Evolutionary conservation across 768 basidiomycete genomes (phyloP).

Genomic region (Tremella fuciformis): DNA sequence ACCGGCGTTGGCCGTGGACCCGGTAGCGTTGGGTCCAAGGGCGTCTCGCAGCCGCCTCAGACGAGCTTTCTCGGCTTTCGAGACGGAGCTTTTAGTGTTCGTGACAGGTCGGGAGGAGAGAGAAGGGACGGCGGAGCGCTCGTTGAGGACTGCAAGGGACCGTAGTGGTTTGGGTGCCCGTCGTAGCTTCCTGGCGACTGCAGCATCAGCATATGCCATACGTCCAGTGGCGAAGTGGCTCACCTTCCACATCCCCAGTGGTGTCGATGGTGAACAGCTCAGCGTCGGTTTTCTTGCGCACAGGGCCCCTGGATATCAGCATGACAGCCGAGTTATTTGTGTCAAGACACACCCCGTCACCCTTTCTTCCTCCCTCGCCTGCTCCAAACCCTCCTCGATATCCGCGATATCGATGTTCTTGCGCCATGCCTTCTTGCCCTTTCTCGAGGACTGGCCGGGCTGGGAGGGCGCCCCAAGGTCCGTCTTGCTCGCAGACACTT

Average conservation of each 20-base stretch:
- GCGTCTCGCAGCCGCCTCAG: slow-evolving; percentile 65
- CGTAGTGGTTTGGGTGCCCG: slow-evolving; percentile 44
- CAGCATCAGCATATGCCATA: slow-evolving; percentile 1
- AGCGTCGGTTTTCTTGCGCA: slow-evolving; percentile 58
- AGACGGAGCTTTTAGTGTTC: slow-evolving; percentile 51
- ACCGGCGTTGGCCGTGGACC: not conserved
- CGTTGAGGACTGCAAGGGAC: slow-evolving; percentile 73
- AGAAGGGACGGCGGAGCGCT: slow-evolving; percentile 85
- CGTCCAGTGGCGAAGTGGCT: slow-evolving; percentile 35
- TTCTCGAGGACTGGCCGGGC: slow-evolving; percentile 66
- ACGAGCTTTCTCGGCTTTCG: slow-evolving; percentile 68
- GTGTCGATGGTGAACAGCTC: slow-evolving; percentile 79
- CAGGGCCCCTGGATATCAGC: slow-evolving; percentile 19
- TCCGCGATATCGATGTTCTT: slow-evolving; percentile 84
- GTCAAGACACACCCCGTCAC: slow-evolving; percentile 64
- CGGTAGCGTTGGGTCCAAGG: not conserved
- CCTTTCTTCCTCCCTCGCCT: slow-evolving; percentile 73
- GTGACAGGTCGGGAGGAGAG: slow-evolving; percentile 58
- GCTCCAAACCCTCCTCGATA: slow-evolving; percentile 73
- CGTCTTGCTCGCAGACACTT: not conserved
- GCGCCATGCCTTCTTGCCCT: slow-evolving; percentile 89
- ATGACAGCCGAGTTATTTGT: not conserved
- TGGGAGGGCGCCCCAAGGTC: slow-evolving; percentile 52
- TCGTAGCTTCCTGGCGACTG: slow-evolving; percentile 45
- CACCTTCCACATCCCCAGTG: slow-evolving; percentile 72